phyloP scores from a whole-genome alignment of 306 rosid genomes.

The Vicia sativa region DNA sequence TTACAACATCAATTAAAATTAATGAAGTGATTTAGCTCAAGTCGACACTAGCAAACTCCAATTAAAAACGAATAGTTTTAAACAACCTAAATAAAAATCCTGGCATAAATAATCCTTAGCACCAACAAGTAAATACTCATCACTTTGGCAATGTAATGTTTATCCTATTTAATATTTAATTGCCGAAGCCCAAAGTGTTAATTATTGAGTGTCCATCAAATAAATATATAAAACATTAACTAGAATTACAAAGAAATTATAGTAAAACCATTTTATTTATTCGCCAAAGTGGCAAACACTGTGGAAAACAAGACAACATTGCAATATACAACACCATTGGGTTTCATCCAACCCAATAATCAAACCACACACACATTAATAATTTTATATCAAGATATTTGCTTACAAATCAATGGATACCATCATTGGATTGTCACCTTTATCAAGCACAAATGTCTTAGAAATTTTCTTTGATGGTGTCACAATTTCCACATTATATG shows the following conservation, averaged over 20 bases:
- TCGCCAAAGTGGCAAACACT: slow-evolving; percentile 28
- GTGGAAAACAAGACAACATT: slow-evolving; percentile 28
- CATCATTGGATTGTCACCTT: slow-evolving; percentile 62
- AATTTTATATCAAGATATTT: background rate
- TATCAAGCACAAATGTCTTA: slow-evolving; percentile 77
- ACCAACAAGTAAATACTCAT: background rate
- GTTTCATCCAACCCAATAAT: slow-evolving; percentile 11
- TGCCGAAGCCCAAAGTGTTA: background rate
- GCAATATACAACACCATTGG: background rate
- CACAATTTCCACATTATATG: slow-evolving; percentile 61
- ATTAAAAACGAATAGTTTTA: background rate
- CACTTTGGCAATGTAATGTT: background rate
- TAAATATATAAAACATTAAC: background rate
- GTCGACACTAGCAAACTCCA: background rate
- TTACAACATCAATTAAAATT: background rate
- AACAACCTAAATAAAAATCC: background rate
- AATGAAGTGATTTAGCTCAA: background rate
- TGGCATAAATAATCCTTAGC: background rate
- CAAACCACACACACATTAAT: background rate
- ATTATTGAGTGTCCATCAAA: slow-evolving; percentile 12
- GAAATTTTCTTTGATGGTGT: slow-evolving; percentile 54
- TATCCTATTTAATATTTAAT: background rate
- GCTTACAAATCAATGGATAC: slow-evolving; percentile 55
- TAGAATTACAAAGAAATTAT: slow-evolving; percentile 10
- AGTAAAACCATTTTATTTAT: slow-evolving; percentile 33